Evolutionary conservation across 768 basidiomycete species (phyloP).

Genomic region (Neoboletus brunneissimus): DNA sequence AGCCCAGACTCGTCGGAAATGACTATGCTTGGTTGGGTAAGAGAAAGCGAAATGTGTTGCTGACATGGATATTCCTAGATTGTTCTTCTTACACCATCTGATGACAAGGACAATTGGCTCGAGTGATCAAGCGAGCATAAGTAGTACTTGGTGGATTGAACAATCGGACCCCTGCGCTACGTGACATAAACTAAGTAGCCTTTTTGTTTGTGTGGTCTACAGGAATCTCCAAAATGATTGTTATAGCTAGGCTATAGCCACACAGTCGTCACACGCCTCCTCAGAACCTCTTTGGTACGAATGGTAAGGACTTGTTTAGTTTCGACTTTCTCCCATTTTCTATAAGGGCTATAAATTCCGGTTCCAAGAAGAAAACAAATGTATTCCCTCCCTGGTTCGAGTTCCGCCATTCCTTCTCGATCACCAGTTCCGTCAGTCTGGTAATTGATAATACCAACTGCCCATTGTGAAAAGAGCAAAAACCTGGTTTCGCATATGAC

Average conservation of each 20-base stretch:
- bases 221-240: too few species aligned
- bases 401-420: slow-evolving; percentile 9
- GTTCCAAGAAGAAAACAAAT: slow-evolving; percentile 23
- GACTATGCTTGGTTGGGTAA: too few species aligned
- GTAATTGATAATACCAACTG: slow-evolving; percentile 25
- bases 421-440: slow-evolving; percentile 17
- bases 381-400: slow-evolving; percentile 15
- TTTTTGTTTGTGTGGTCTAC: too few species aligned
- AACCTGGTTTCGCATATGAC: slow-evolving; percentile 17
- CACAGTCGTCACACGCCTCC: slow-evolving; percentile 8
- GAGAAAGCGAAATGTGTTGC: too few species aligned
- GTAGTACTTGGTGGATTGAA: too few species aligned
- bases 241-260: slow-evolving; percentile 12
- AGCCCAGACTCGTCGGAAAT: too few species aligned
- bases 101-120: too few species aligned
- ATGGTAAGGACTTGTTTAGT: slow-evolving; percentile 18
- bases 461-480: slow-evolving; percentile 23
- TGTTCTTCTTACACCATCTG: too few species aligned
- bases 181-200: too few species aligned
- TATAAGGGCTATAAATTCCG: slow-evolving; percentile 19
- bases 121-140: too few species aligned
- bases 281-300: slow-evolving; percentile 16
- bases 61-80: too few species aligned
- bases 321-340: slow-evolving; percentile 22
- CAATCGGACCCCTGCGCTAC: too few species aligned